phyloP scores from a whole-genome alignment of 768 basidiomycete species.

The Pisolithus microcarpus region DNA sequence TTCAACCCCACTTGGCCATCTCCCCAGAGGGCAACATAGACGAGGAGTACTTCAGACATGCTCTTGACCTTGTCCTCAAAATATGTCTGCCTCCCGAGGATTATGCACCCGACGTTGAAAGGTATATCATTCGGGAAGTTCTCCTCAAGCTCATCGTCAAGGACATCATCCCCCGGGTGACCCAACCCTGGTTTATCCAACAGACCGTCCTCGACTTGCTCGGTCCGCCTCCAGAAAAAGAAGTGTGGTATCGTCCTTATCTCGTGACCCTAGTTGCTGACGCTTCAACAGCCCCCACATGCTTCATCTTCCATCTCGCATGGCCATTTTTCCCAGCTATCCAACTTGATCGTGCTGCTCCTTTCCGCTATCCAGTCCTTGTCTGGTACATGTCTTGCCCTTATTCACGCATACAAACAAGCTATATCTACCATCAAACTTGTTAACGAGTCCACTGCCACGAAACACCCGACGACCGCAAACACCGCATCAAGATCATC shows the following conservation, averaged over 20 bases:
- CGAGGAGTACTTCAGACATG: slow-evolving; percentile 71
- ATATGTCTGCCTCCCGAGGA: slow-evolving; percentile 71
- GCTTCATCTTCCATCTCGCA: slow-evolving; percentile 20
- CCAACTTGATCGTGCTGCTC: slow-evolving; percentile 55
- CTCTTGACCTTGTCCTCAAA: slow-evolving; percentile 69
- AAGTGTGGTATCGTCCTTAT: slow-evolving; percentile 8
- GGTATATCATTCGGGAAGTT: slow-evolving; percentile 80
- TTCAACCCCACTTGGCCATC: slow-evolving; percentile 82
- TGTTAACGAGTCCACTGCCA: slow-evolving; percentile 41
- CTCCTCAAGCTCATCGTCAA: slow-evolving; percentile 69
- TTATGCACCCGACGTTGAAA: slow-evolving; percentile 62
- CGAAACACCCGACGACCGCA: too few relatives aligned
- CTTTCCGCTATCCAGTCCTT: slow-evolving; percentile 70
- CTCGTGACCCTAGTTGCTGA: not conserved
- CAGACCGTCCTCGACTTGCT: slow-evolving; percentile 59
- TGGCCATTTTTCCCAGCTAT: slow-evolving; percentile 33
- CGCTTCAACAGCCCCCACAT: slow-evolving; percentile 11
- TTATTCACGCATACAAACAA: slow-evolving; percentile 65
- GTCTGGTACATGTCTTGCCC: slow-evolving; percentile 59
- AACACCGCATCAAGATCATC: not conserved
- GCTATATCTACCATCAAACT: slow-evolving; percentile 56
- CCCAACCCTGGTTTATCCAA: slow-evolving; percentile 90
- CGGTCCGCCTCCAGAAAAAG: slow-evolving; percentile 34
- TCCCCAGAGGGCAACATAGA: slow-evolving; percentile 58
- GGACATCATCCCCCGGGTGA: slow-evolving; percentile 59